Base-by-base conservation (phyloP, 2,329 filamentous ascomycete genomes). In the Colletotrichum sp. region DNA sequence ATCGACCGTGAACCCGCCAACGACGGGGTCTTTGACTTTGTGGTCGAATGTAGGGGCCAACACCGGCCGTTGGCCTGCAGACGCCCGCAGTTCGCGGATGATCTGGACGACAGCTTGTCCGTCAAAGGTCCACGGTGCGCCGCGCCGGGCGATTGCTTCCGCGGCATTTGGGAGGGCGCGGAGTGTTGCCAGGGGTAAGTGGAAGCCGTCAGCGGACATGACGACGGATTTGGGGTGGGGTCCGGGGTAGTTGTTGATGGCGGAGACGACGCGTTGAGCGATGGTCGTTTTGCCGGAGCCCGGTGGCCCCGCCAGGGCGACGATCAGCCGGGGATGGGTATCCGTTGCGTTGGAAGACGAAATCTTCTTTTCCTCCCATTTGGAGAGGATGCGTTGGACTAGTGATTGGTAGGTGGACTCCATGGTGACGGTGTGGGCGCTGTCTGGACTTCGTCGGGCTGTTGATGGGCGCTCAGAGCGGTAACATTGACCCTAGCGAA, bases 31-130 rank as follows among this genome's bases (percentile, higher is more conserved):
- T 75, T 88, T 87, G 43, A 87, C 78, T 3, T 85, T 84, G 76
- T 89, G 87, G 72, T 89, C 87, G 72, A 89, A 89, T 73, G 85
- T 87, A 1, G 87, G 87, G 2, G 79, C 80, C 15, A 74, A 55
- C 4, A 81, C 77, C 6, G 80, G 79, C 11, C 18, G 58, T 9
- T 33, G 66, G 9, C 70, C 66, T 6, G 70, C 47, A 9, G 73
- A 76, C 13, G 74, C 65, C 55, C 72, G 76, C 12, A 81, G 55
- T 12, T 65, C 18, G n/a, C 54, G 54, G 29, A 82, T 69, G 7
- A 80, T 70, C 5, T 75, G 58, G 11, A 82, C 51, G 36, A 81
- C 74, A 3, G 71, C 76, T 7, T 66, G 66, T 6, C 73, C 79
- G 51, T 82, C 80, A 63, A 82, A 82, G 11, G 81, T 82, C 66